Conservation (phyloP, 108 stramenopile genomes). For the Mediolabrus comicus region DNA sequence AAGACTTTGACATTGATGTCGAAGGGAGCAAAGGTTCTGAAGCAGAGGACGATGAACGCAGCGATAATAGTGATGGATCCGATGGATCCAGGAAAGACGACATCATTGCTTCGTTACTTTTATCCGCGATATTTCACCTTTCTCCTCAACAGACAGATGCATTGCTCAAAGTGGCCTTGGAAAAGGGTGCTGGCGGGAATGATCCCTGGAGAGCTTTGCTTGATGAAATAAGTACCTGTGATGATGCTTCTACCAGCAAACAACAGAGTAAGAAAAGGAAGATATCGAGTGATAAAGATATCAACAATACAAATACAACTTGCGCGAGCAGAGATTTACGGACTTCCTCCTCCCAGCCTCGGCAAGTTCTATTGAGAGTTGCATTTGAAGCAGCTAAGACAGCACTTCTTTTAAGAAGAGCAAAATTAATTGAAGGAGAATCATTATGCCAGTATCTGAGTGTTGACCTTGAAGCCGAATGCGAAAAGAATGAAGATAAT, state of each 20-base stretch:
- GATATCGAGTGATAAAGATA: background rate
- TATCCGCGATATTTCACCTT: conserved; percentile 4
- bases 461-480: background rate
- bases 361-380: background rate
- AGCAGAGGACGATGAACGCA: background rate
- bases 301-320: background rate
- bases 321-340: background rate
- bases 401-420: background rate
- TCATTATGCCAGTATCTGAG: background rate
- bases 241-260: background rate
- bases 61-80: conserved; percentile 1
- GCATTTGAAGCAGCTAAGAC: conserved; percentile 12
- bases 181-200: conserved; percentile 13
- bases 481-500: background rate
- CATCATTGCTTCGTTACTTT: conserved; percentile 13
- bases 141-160: background rate
- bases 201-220: conserved; percentile 36
- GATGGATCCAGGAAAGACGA: conserved; percentile 18
- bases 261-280: background rate
- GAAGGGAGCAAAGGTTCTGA: background rate
- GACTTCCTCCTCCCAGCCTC: background rate
- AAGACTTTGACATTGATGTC: background rate
- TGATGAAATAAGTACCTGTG: background rate
- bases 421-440: conserved; percentile 3
- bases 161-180: conserved; percentile 6